Evolutionary conservation across 1,139 yeast species (phyloP).

Genomic region (Geotrichum carabidarum): DNA sequence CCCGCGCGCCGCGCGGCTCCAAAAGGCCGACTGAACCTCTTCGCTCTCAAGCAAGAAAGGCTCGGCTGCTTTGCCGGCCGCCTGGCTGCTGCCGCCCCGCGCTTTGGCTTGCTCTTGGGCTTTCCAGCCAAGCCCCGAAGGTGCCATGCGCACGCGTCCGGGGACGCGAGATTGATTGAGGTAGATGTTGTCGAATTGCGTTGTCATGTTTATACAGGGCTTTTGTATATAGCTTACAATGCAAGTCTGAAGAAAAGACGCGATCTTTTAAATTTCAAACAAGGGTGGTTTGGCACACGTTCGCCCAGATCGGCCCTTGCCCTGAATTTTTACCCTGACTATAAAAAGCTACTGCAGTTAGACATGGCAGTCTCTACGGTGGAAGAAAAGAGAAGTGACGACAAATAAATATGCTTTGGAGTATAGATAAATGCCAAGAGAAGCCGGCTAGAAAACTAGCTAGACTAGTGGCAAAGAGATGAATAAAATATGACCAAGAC

Average conservation of each 20-base stretch:
- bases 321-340: too few relatives aligned
- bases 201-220: conserved; percentile 23
- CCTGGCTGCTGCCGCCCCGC: conserved; percentile 44
- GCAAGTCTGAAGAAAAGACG: too few relatives aligned
- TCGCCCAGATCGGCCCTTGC: too few relatives aligned
- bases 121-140: conserved; percentile 96
- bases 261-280: too few relatives aligned
- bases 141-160: conserved; percentile 92
- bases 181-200: conserved; percentile 79
- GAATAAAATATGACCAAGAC: conserved; percentile 1
- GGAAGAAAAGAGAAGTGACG: too few relatives aligned
- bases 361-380: too few relatives aligned
- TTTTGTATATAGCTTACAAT: background rate
- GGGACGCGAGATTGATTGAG: conserved; percentile 76
- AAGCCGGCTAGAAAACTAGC: too few relatives aligned
- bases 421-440: too few relatives aligned
- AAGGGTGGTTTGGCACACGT: too few relatives aligned
- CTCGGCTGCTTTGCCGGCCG: conserved; percentile 51
- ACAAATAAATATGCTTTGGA: too few relatives aligned
- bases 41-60: conserved; percentile 85
- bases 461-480: background rate
- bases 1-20: conserved; percentile 95
- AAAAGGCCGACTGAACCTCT: conserved; percentile 70
- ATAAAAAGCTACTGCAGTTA: too few relatives aligned
- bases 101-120: conserved; percentile 46